phyloP scores from a whole-genome alignment of 768 basidiomycete genomes.

The Pholiota molesta region DNA sequence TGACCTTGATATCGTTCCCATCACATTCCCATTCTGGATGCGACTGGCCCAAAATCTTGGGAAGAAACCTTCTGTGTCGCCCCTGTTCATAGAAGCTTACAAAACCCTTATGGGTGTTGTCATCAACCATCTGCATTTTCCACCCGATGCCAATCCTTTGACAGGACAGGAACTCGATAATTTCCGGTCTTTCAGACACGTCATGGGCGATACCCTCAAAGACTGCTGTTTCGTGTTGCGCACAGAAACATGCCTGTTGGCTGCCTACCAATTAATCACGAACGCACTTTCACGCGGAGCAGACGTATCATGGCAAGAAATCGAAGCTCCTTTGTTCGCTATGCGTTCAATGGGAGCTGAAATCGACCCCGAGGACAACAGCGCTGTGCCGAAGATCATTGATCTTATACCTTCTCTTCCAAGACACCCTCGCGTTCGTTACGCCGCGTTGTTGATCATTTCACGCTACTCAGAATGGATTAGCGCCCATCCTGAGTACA shows the following conservation, averaged over 20 bases:
- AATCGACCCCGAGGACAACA: conserved; percentile 80
- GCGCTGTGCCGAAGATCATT: conserved; percentile 94
- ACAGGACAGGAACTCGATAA: conserved; percentile 88
- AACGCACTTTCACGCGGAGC: conserved; percentile 65
- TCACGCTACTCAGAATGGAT: conserved; percentile 98
- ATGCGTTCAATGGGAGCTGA: conserved; percentile 98
- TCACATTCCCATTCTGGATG: conserved; percentile 99
- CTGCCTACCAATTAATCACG: conserved; percentile 82
- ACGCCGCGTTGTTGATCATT: conserved; percentile 93
- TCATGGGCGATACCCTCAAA: conserved; percentile 99
- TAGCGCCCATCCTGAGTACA: conserved; percentile 84
- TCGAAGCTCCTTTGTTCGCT: conserved; percentile 96
- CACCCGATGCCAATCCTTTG: conserved; percentile 65
- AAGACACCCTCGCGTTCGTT: conserved; percentile 87
- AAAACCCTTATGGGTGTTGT: conserved; percentile 82
- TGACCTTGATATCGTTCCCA: conserved; percentile 94
- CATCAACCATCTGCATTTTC: conserved; percentile 91
- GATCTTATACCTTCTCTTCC: conserved; percentile 91
- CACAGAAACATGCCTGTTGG: conserved; percentile 78
- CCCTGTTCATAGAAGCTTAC: conserved; percentile 84
- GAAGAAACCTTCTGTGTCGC: conserved; percentile 70
- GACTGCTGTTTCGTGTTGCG: conserved; percentile 96
- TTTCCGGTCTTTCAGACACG: conserved; percentile 94
- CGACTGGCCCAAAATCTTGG: conserved; percentile 88
- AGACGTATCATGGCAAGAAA: conserved; percentile 87